Evolutionary conservation across 1,284 basidiomycete genomes (phyloP), one percentile per base, ranked within the genome.

Genomic region (Agroathelia rolfsii): DNA sequence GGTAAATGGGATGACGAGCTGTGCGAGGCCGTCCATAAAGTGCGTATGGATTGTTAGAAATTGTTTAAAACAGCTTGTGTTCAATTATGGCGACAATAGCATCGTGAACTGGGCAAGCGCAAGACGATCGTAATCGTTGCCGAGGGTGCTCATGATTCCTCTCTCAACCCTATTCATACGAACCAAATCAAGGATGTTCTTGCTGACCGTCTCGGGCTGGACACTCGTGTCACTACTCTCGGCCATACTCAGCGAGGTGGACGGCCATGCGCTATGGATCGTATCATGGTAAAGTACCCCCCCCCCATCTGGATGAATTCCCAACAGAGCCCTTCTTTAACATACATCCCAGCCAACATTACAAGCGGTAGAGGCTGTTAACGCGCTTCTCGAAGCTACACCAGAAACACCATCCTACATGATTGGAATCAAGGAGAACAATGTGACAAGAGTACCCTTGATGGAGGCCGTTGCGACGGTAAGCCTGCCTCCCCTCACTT

Each of bases 61-160:
- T n/a, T 17, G 4, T 34, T 10, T 3, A 19, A 28, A 28, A 32
- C 28, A 8, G 5, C 6, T 34, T 28, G 14, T 19, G 21, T 45
- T 38, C 16, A 43, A 18, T 3, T 4, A 24, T 16, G 32, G 8
- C 7, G 17, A n/a, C n/a, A 23, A 19, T 46, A 94, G 85, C 93
- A 97, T 57, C 83, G 94, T 41, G 68, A 76, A 41, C 62, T 86
- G 20, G 94, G 95, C 24, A 98, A 99, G 62, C 79, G 94, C 49
- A 97, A 95, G 65, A 95, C 90, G 1, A 95, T 99, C 45, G 90
- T 99, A 40, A 95, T 99, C 43, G 81, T 98, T 23, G 94, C 95
- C 3, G 94, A 98, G 53, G 95, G 94, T 16, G 94, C 94, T 8
- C 76, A 86, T 36, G 94, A 97, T 55, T 63, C 68, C 34, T 68